Evolutionary conservation across 345 rosid species (phyloP), one percentile per base, ranked within the genome.

Genomic region (Populus pruinosa): DNA sequence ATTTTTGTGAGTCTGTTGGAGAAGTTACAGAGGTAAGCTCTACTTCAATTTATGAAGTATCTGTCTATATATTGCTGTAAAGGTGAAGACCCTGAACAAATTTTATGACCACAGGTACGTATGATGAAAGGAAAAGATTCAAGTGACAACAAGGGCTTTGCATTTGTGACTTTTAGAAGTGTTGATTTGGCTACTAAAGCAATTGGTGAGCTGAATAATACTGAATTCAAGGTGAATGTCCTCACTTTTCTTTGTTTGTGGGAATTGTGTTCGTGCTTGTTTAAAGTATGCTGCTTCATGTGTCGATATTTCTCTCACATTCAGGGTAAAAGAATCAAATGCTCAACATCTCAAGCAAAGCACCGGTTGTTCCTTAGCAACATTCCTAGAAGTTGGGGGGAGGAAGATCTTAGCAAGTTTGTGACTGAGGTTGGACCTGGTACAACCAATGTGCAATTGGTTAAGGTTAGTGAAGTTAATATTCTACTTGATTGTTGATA

Each of bases 101-200:
- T 70, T 77, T 39, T 78, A 27, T 81, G 64, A 70, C 55, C 69
- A 59, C 91, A 92, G 98, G 93, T 93, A 53, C 87, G 94, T 77
- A 88, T 95, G 73, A 88, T 93, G 96, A 92, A 88, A 84, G 98
- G 85, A 49, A 93, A 91, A 74, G 97, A 92, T 78, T 87, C 96
- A 79, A 86, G 87, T 74, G 92, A 92, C 76, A 87, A 84, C 64
- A 95, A 91, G 78, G 93, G 93, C 67, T 95, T 89, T 82, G 99
- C 97, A 17, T 95, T 95, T 82, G 97, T 93, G 73, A 88, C 99
- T 66, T 95, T 90, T 83, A 87, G 86, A 87, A 90, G 78, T 82
- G 91, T 85, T 65, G 98, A 92, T 62, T 80, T 93, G 68, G 98
- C 99, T 74, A 83, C 87, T 64, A 89, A 84, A 71, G 99, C 98